These are phyloP conservation scores for Arabidopsis lyrata DNA, from an alignment of 441 rosid species.

Conservation along the genomic window DNA sequence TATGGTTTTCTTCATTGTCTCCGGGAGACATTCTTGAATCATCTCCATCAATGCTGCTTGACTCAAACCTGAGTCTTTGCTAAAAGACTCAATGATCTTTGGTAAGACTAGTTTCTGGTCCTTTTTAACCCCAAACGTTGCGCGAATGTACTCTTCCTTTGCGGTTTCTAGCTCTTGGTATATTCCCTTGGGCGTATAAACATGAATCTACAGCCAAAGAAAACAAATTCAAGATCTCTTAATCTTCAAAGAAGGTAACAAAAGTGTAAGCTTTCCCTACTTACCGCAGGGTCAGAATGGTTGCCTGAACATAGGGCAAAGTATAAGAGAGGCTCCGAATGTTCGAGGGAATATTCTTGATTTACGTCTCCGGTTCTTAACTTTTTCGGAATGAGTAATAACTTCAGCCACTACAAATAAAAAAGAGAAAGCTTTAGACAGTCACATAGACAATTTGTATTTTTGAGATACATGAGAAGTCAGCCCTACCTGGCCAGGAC, in stretches of 20 bases:
- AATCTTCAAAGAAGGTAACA: neutral
- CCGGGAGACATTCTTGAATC: conserved; percentile 74
- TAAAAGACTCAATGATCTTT: conserved; percentile 76
- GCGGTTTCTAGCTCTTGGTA: conserved; percentile 82
- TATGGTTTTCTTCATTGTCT: conserved; percentile 54
- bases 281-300: conserved; percentile 96
- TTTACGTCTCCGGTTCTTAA: conserved; percentile 75
- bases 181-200: conserved; percentile 73
- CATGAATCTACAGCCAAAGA: conserved; percentile 62
- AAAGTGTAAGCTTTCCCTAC: conserved; percentile 30
- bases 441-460: conserved; percentile 22
- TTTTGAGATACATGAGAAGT: conserved; percentile 5
- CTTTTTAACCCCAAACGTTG: conserved; percentile 71
- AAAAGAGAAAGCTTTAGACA: neutral
- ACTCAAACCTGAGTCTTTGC: conserved; percentile 76
- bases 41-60: conserved; percentile 67
- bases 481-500: conserved; percentile 82
- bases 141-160: conserved; percentile 80
- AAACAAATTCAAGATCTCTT: conserved; percentile 26
- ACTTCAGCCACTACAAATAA: conserved; percentile 78
- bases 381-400: conserved; percentile 70
- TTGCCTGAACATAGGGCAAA: conserved; percentile 88
- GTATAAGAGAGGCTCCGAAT: conserved; percentile 76
- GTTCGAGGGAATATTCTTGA: conserved; percentile 71
- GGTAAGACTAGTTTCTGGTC: conserved; percentile 83